Base-by-base conservation (phyloP, 805 yeast genomes). In the Teunomyces kruisii region DNA sequence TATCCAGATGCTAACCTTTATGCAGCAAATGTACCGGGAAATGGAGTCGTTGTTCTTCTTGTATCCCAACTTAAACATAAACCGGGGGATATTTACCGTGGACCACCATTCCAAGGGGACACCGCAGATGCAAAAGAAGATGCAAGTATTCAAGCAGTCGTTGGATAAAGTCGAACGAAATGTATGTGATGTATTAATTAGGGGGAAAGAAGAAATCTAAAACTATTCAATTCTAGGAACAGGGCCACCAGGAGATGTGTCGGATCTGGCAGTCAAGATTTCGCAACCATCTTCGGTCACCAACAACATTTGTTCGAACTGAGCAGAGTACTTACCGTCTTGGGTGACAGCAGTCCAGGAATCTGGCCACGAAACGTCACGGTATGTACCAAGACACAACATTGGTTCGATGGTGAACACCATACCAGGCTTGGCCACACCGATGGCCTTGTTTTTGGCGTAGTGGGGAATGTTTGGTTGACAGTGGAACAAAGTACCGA, bases 331-430 rank as follows among this genome's bases (percentile, higher is more conserved):
- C 59, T 81, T 80, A 44, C 99, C 99, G 62, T 94, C 99, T 32
- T 82, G 83, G 13, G 99, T 94, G 13, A 81, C 80, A 1, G 96
- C 81, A 4, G 99, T 94, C 99, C 99, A 94, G 65, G 88, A 86
- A 65, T 94, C 99, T 2, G 99, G 99, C 99, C 99, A 94, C 45
- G 83, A 74, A 47, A 78, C 67, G 65, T 91, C 98, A 59, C 80
- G 80, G 71, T 80, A 85, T 0, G 85, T 71, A 7, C 99, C 99
- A 52, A 83, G 72, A 61, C 88, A 86, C 54, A 94, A 80, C 99
- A 94, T 94, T 38, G 99, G 99, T 69, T 94, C 99, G 46, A 94
- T 88, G 16, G 99, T 94, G 74, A 94, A 94, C 10, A 88, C 89
- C 85, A 91, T 87, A 16, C 99, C 99, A 16, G 96, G 92, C 64